Percentiles rank a stretch among this genome's conserved stretches.
These are phyloP conservation scores for Paralagenidium karlingii DNA, from an alignment of 352 stramenopile genomes.

Conservation along the genomic window DNA sequence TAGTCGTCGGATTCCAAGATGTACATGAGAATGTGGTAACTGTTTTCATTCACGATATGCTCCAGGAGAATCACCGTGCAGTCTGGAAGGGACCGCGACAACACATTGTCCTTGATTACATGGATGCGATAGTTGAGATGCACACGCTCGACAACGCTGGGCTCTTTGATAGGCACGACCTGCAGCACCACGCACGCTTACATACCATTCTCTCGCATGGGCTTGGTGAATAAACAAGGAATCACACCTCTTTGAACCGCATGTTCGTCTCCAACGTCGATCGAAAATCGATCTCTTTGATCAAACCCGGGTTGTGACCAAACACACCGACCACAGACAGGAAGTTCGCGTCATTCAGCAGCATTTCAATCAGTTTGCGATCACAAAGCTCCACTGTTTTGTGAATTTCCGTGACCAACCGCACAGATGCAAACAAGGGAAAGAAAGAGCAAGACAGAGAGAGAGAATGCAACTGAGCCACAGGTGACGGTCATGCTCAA, in stretches of 20 bases:
- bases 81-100: constrained; percentile 64
- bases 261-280: constrained; percentile 35
- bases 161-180: constrained; percentile 62
- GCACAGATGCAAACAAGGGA: neutral
- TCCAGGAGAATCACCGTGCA: constrained; percentile 65
- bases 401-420: too few species aligned
- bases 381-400: constrained; percentile 65
- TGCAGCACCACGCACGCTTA: constrained; percentile 4
- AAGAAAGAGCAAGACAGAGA: neutral
- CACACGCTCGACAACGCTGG: constrained; percentile 39
- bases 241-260: constrained; percentile 51
- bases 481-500: neutral
- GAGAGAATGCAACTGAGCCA: neutral
- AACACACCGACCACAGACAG: constrained; percentile 72
- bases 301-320: constrained; percentile 62
- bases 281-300: constrained; percentile 66
- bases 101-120: constrained; percentile 79
- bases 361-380: constrained; percentile 41
- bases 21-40: constrained; percentile 72
- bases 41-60: constrained; percentile 79
- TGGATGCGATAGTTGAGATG: constrained; percentile 83
- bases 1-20: constrained; percentile 64
- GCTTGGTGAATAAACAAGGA: neutral
- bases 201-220: neutral
- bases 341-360: constrained; percentile 68